Conservation (phyloP, 805 yeast species). For the Saccharomycopsis sp. region DNA sequence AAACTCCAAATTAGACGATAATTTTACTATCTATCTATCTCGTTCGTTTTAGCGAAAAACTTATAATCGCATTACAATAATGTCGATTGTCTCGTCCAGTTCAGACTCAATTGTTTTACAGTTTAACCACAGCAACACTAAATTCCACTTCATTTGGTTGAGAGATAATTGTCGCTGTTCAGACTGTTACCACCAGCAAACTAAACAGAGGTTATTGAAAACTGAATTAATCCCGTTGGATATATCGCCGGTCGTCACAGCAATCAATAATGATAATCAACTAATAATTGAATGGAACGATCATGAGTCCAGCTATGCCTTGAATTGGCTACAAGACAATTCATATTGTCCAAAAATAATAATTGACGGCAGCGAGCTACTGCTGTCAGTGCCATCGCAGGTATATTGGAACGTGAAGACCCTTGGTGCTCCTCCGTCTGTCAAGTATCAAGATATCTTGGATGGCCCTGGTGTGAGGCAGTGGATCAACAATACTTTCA, state of each 20-base stretch:
- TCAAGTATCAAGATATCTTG: conserved; percentile 44
- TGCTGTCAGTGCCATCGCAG: conserved; percentile 29
- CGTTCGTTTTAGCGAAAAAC: background rate
- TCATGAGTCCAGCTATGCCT: conserved; percentile 17
- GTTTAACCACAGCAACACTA: background rate
- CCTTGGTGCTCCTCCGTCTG: conserved; percentile 38
- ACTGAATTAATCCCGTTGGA: conserved; percentile 38
- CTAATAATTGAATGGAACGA: conserved; percentile 33
- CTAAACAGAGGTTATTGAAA: conserved; percentile 54
- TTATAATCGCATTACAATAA: background rate
- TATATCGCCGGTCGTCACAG: conserved; percentile 22
- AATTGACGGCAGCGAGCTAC: conserved; percentile 22
- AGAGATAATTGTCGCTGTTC: conserved; percentile 59
- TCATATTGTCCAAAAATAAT: conserved; percentile 1
- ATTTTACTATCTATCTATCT: background rate
- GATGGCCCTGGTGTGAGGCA: conserved; percentile 42
- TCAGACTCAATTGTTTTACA: conserved; percentile 11
- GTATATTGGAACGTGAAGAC: conserved; percentile 40
- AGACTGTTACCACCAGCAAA: conserved; percentile 44
- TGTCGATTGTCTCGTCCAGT: background rate
- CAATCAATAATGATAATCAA: conserved; percentile 16
- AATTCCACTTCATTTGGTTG: conserved; percentile 48
- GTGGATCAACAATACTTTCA: conserved; percentile 48
- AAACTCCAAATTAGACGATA: background rate
- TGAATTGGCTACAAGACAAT: conserved; percentile 22